Percentiles rank a stretch among this genome's conserved stretches.
These are phyloP conservation scores for Hanseniaspora pseudoguilliermondii DNA, from an alignment of 805 yeast genomes.

Conservation along the genomic window DNA sequence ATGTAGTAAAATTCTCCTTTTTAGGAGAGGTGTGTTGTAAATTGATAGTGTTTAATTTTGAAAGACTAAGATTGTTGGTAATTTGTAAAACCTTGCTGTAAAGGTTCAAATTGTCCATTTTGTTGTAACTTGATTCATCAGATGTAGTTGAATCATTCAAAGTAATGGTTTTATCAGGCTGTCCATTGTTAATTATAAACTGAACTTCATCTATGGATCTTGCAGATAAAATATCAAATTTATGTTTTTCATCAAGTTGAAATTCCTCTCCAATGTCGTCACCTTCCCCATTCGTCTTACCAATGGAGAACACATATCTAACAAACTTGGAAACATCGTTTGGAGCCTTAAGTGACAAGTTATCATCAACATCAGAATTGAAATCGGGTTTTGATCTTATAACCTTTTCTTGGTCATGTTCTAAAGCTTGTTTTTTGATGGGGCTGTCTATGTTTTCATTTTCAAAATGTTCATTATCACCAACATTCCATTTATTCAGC, in stretches of 20 bases:
- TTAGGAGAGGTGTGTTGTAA: neutral
- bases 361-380: neutral
- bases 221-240: slow-evolving; percentile 56
- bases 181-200: slow-evolving; percentile 37
- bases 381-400: neutral
- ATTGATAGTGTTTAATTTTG: neutral
- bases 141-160: neutral
- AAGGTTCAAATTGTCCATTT: slow-evolving; percentile 27
- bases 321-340: slow-evolving; percentile 27
- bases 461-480: neutral
- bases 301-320: slow-evolving; percentile 27
- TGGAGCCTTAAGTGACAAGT: neutral
- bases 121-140: slow-evolving; percentile 15
- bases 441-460: neutral
- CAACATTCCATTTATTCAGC: slow-evolving; percentile 10
- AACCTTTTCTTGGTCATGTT: neutral
- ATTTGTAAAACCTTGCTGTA: slow-evolving; percentile 27
- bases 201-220: slow-evolving; percentile 60
- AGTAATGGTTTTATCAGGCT: slow-evolving; percentile 1
- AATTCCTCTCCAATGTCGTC: slow-evolving; percentile 9
- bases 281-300: slow-evolving; percentile 20
- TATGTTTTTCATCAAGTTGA: slow-evolving; percentile 18
- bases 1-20: neutral
- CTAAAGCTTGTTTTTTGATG: neutral
- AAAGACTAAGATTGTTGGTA: slow-evolving; percentile 20